Evolutionary conservation across 805 yeast genomes (phyloP).

Genomic region (Wickerhamiella lipophila): DNA sequence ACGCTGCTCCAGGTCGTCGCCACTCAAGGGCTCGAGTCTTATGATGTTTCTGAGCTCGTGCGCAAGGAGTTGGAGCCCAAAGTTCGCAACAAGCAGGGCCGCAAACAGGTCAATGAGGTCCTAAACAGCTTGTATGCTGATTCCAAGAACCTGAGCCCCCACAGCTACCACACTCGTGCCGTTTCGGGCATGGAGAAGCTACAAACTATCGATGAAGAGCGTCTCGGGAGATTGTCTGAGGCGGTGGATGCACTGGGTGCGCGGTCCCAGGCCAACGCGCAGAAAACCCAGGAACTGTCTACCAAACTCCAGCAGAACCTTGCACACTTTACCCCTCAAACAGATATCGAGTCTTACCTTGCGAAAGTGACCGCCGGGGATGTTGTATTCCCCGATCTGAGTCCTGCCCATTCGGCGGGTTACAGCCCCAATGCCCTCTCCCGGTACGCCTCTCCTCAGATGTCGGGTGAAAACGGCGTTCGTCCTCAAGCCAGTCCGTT

Average conservation of each 20-base stretch:
- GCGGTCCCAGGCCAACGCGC: conserved; percentile 42
- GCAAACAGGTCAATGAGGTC: not conserved
- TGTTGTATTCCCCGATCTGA: conserved; percentile 6
- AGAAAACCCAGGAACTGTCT: conserved; percentile 34
- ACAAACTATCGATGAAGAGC: conserved; percentile 33
- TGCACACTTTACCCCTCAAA: conserved; percentile 47
- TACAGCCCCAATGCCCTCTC: conserved; percentile 4
- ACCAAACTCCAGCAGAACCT: conserved; percentile 57
- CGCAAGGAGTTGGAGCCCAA: conserved; percentile 4
- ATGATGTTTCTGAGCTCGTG: not conserved
- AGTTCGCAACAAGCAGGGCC: conserved; percentile 9
- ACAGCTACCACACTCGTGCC: conserved; percentile 5
- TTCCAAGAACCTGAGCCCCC: conserved; percentile 7
- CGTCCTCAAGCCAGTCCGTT: conserved; percentile 11
- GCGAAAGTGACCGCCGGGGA: conserved; percentile 21
- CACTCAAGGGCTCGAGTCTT: conserved; percentile 3
- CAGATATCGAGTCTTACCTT: conserved; percentile 47
- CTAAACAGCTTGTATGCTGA: conserved; percentile 1
- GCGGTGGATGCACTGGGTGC: conserved; percentile 54
- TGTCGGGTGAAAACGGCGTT: not conserved
- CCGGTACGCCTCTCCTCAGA: conserved; percentile 8
- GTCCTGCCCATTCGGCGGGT: conserved; percentile 9
- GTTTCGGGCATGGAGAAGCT: conserved; percentile 39
- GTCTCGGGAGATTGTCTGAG: conserved; percentile 50
- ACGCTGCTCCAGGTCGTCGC: conserved; percentile 4